Percentiles rank a stretch among this genome's conserved stretches.
phyloP scores from a whole-genome alignment of 306 rosid genomes.

The Mimosa bimucronata region DNA sequence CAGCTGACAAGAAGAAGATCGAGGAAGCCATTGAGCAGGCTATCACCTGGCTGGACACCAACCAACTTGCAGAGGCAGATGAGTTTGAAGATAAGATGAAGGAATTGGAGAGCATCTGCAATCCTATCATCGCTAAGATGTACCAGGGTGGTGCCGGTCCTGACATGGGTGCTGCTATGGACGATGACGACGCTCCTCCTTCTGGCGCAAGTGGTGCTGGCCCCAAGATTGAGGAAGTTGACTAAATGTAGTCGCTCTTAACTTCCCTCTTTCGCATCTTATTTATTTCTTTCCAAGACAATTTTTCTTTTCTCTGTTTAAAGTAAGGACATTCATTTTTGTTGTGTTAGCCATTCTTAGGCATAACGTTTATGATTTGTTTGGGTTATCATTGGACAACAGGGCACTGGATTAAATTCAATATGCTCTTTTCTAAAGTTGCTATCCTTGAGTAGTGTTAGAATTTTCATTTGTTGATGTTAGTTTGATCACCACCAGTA shows the following conservation, averaged over 20 bases:
- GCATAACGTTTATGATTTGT: not conserved
- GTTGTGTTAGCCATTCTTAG: not conserved
- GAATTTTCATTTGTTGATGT: not conserved
- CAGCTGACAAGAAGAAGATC: conserved; percentile 67
- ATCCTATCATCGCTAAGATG: conserved; percentile 54
- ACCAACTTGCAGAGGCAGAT: conserved; percentile 63
- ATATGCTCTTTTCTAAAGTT: not conserved
- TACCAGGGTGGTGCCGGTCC: conserved; percentile 64
- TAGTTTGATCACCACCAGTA: no score
- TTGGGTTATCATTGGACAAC: not conserved
- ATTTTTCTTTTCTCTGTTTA: not conserved
- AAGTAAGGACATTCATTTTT: not conserved
- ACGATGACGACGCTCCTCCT: conserved; percentile 44
- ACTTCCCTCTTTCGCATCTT: not conserved
- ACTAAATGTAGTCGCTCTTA: conserved; percentile 21
- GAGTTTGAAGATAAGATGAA: conserved; percentile 70
- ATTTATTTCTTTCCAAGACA: not conserved
- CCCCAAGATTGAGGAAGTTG: conserved; percentile 51
- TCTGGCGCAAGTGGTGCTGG: conserved; percentile 43
- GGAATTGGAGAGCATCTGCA: conserved; percentile 69
- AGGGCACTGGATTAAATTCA: not conserved
- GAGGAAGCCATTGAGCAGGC: conserved; percentile 67
- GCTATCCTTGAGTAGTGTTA: not conserved
- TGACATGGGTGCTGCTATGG: conserved; percentile 28
- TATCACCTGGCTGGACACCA: conserved; percentile 64